These are phyloP conservation scores for Camellia sinensis DNA, from an alignment of 148 eudicot species.

Conservation along the genomic window DNA sequence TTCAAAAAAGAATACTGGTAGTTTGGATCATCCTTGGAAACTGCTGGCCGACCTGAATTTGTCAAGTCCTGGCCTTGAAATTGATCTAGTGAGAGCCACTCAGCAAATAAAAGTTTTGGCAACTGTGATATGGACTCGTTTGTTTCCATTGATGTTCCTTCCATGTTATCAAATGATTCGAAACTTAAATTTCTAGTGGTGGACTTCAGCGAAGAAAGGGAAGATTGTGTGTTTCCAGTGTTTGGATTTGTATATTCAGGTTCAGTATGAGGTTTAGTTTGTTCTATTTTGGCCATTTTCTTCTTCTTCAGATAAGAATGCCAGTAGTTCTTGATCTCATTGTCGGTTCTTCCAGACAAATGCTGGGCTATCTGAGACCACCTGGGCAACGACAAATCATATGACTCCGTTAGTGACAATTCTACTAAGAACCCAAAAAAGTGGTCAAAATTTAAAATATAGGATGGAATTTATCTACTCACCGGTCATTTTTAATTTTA, in stretches of 20 bases:
- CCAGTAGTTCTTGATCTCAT: conserved; percentile 84
- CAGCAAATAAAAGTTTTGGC: conserved; percentile 44
- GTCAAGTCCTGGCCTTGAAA: conserved; percentile 23
- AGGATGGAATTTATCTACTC: no score
- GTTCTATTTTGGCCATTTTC: conserved; percentile 23
- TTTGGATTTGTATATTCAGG: background rate
- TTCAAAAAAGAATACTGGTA: conserved; percentile 4
- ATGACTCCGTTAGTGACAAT: no score
- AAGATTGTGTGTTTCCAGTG: conserved; percentile 16
- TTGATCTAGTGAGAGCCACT: conserved; percentile 45
- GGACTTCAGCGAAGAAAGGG: conserved; percentile 23
- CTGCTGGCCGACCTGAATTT: conserved; percentile 15
- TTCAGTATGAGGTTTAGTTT: conserved; percentile 14
- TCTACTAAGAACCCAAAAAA: no score
- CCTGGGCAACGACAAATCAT: conserved; percentile 21
- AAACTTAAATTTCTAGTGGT: conserved; percentile 10
- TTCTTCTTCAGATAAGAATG: conserved; percentile 75
- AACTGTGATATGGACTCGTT: conserved; percentile 12
- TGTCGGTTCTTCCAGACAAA: conserved; percentile 79
- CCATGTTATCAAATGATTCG: conserved; percentile 19
- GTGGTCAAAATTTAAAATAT: no score
- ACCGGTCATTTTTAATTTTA: no score
- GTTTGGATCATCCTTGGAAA: conserved; percentile 9
- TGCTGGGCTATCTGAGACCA: conserved; percentile 83
- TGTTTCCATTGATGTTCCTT: conserved; percentile 11